phyloP scores from a whole-genome alignment of 2,329 filamentous ascomycete species.

The Aspergillaceae sp. region DNA sequence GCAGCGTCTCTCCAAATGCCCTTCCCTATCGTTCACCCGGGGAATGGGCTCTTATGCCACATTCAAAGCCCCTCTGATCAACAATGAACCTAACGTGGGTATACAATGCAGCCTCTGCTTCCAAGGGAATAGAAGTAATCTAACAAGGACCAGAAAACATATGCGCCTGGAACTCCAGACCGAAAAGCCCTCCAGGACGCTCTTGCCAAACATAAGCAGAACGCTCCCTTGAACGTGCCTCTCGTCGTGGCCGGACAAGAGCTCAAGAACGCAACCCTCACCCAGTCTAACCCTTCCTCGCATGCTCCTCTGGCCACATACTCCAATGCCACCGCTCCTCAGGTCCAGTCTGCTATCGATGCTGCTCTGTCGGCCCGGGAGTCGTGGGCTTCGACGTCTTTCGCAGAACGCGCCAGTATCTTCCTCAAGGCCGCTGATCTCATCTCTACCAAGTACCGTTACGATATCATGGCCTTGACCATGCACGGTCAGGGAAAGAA shows the following conservation, averaged over 20 bases:
- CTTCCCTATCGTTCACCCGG: constrained; percentile 9
- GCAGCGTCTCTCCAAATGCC: constrained; percentile 1
- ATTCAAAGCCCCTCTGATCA: constrained; percentile 79
- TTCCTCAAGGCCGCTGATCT: constrained; percentile 95
- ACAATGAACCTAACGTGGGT: constrained; percentile 93
- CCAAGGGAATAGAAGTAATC: neutral
- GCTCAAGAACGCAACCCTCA: constrained; percentile 31
- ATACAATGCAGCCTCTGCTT: neutral
- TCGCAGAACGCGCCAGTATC: constrained; percentile 81
- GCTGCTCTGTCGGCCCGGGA: constrained; percentile 78
- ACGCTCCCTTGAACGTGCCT: constrained; percentile 67
- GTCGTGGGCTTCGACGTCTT: constrained; percentile 77
- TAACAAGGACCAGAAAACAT: constrained; percentile 61
- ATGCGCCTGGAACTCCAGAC: constrained; percentile 72
- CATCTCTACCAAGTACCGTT: constrained; percentile 84
- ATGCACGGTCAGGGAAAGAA: constrained; percentile 98
- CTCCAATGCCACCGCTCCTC: constrained; percentile 66
- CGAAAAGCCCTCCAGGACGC: constrained; percentile 67
- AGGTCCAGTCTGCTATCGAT: constrained; percentile 73
- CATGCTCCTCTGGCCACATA: constrained; percentile 76
- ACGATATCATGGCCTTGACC: constrained; percentile 91
- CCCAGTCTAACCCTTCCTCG: constrained; percentile 74
- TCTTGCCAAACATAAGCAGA: constrained; percentile 59
- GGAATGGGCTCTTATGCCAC: constrained; percentile 57
- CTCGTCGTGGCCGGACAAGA: constrained; percentile 75